Evolutionary conservation across 306 rosid species (phyloP).

Genomic region (Canavalia gladiata): DNA sequence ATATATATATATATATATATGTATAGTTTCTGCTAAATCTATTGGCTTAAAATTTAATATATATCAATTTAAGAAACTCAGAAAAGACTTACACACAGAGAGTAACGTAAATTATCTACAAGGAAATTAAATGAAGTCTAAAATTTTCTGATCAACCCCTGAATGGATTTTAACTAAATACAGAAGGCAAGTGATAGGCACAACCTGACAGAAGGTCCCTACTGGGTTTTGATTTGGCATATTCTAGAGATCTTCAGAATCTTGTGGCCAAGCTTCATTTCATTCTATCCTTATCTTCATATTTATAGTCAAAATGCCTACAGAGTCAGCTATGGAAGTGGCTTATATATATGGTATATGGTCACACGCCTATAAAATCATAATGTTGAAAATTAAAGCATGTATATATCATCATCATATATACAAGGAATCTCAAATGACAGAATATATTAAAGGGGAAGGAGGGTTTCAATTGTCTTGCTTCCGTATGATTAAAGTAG

Average conservation of each 20-base stretch:
- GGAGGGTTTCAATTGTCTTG: not conserved
- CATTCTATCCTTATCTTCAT: slow-evolving; percentile 53
- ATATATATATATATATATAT: too few species aligned
- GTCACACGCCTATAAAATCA: not conserved
- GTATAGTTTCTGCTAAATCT: not conserved
- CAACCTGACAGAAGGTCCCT: slow-evolving; percentile 22
- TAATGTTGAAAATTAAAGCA: not conserved
- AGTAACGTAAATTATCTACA: not conserved
- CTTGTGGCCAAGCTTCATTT: slow-evolving; percentile 57
- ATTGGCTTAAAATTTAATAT: not conserved
- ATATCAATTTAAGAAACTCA: not conserved
- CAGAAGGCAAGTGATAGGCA: slow-evolving; percentile 21
- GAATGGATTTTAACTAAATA: not conserved
- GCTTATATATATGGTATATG: not conserved
- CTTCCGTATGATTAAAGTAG: not conserved
- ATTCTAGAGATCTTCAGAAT: slow-evolving; percentile 42
- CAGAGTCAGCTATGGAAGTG: not conserved
- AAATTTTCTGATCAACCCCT: not conserved
- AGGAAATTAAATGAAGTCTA: slow-evolving; percentile 19
- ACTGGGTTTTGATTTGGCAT: slow-evolving; percentile 3
- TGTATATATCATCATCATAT: not conserved
- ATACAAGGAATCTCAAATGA: not conserved
- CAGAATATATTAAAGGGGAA: not conserved
- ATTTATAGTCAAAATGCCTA: not conserved
- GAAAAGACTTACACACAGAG: slow-evolving; percentile 13